Evolutionary conservation across 805 yeast genomes (phyloP).

Genomic region (Metschnikowia vanudenii): DNA sequence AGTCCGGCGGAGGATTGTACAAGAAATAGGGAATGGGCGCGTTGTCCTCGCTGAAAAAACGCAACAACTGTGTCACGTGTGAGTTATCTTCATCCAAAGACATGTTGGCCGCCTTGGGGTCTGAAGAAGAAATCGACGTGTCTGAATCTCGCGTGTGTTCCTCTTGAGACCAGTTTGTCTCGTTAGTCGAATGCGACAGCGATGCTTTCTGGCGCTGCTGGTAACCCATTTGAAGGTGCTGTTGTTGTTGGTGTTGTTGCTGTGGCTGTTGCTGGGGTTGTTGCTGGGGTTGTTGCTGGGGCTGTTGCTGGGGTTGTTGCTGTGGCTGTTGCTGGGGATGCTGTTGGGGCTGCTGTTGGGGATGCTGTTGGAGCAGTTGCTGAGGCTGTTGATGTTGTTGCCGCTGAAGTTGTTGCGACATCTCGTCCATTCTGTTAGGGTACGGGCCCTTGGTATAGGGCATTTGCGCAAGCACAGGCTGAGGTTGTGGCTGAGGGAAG

Average conservation of each 20-base stretch:
- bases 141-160: conserved; percentile 39
- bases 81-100: conserved; percentile 50
- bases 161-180: conserved; percentile 47
- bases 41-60: conserved; percentile 44
- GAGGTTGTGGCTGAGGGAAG: conserved; percentile 1
- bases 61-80: conserved; percentile 39
- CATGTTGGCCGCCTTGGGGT: conserved; percentile 11
- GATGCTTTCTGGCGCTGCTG: conserved; percentile 13
- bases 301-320: no score
- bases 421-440: conserved; percentile 11
- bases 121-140: conserved; percentile 30
- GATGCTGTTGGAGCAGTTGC: no score
- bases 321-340: no score
- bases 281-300: no score
- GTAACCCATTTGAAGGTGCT: conserved; percentile 16
- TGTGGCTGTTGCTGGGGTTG: no score
- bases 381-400: no score
- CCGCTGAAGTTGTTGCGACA: neutral
- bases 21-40: conserved; percentile 61
- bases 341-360: no score
- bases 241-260: no score
- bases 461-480: neutral
- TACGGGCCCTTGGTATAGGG: conserved; percentile 1
- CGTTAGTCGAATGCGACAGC: conserved; percentile 40
- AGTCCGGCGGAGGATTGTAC: conserved; percentile 59